Conservation (phyloP, 2,329 filamentous ascomycete species). For the Phyllosticta ampelicida region DNA sequence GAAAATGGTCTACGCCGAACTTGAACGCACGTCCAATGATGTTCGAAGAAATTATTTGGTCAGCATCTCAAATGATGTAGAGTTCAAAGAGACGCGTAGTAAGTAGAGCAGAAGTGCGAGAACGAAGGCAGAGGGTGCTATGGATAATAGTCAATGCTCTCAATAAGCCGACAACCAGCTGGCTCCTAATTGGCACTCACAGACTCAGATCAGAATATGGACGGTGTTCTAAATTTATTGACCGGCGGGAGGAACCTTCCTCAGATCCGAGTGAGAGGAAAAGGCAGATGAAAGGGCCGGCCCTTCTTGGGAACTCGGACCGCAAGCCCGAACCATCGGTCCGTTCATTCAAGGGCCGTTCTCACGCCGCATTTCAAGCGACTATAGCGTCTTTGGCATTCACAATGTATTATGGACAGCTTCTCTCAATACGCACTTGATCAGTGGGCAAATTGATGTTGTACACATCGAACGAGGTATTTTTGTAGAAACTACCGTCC, state of each 20-base stretch:
- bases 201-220: neutral
- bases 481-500: too few species aligned
- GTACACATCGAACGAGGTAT: too few species aligned
- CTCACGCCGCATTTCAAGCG: neutral
- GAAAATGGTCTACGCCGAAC: neutral
- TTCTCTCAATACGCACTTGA: too few species aligned
- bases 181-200: neutral
- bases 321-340: neutral
- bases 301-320: neutral
- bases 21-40: neutral
- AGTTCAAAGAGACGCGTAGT: neutral
- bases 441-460: too few species aligned
- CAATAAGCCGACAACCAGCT: neutral
- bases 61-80: neutral
- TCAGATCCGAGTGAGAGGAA: neutral
- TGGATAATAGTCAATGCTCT: neutral
- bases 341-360: neutral
- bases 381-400: too few species aligned
- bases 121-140: neutral
- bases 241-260: neutral
- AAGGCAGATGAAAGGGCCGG: neutral
- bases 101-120: neutral
- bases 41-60: neutral
- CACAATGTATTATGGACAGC: too few species aligned
- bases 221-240: neutral